Conservation (phyloP, 306 rosid species). For the Prunus campanulata region DNA sequence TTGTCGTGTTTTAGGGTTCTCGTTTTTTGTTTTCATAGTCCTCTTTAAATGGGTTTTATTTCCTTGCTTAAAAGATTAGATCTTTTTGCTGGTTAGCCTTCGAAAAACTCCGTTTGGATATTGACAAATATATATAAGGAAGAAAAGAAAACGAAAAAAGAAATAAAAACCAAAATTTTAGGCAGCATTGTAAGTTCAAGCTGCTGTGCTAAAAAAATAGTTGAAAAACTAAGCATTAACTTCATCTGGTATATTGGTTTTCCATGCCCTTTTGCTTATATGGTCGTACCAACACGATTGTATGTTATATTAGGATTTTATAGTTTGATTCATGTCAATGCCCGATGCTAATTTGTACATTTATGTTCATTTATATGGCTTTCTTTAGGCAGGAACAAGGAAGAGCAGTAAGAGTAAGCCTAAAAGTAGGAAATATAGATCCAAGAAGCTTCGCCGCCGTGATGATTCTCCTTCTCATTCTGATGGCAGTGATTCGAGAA, state of each 20-base stretch:
- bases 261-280: neutral
- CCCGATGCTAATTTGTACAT: neutral
- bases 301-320: neutral
- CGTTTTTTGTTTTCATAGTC: neutral
- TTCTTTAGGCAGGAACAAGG: constrained; percentile 46
- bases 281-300: neutral
- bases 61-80: neutral
- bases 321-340: neutral
- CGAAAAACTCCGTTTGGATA: neutral
- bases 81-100: neutral
- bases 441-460: constrained; percentile 59
- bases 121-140: neutral
- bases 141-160: neutral
- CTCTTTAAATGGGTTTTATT: neutral
- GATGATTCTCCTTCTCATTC: constrained; percentile 46
- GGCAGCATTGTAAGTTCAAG: neutral
- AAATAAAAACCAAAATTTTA: neutral
- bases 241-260: neutral
- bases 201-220: neutral
- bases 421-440: constrained; percentile 41
- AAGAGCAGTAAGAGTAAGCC: constrained; percentile 45
- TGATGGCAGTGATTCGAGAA: constrained; percentile 49
- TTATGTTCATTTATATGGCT: constrained; percentile 11
- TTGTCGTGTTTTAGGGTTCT: constrained; percentile 15
- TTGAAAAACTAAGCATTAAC: neutral